Conservation (phyloP, 1,284 basidiomycete genomes). For the Mrakiaceae sp. region DNA sequence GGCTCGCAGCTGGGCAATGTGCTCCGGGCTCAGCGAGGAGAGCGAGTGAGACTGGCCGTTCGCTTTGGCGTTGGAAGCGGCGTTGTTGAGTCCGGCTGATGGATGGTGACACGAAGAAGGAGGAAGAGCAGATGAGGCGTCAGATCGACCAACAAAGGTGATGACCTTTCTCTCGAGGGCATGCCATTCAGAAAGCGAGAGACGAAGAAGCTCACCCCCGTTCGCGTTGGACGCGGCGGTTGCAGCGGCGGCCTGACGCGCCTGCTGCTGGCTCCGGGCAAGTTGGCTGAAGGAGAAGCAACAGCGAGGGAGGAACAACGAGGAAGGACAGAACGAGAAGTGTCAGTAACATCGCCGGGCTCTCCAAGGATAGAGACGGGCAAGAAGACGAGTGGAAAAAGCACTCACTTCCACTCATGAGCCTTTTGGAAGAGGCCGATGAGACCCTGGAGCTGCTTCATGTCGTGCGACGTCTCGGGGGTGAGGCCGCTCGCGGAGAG, state of each 20-base stretch:
- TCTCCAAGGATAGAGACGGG: neutral
- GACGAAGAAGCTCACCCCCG: too few relatives aligned
- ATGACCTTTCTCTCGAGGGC: neutral
- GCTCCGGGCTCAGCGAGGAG: constrained; percentile 53
- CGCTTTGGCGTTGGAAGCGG: constrained; percentile 36
- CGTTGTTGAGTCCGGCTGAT: constrained; percentile 14
- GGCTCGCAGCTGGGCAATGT: constrained; percentile 70
- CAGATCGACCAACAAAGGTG: neutral
- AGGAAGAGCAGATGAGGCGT: neutral
- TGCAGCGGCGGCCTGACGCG: too few relatives aligned
- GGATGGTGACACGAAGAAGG: constrained; percentile 17
- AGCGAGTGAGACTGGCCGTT: too few relatives aligned
- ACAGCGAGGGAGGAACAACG: constrained; percentile 16
- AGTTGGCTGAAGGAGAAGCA: too few relatives aligned
- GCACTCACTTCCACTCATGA: constrained; percentile 25
- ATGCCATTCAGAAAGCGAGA: neutral
- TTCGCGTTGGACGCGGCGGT: too few relatives aligned
- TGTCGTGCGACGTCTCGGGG: constrained; percentile 27
- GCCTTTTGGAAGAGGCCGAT: constrained; percentile 27
- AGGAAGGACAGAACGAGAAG: constrained; percentile 20
- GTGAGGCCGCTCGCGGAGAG: constrained; percentile 28
- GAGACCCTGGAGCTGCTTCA: constrained; percentile 25
- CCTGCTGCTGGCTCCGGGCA: too few relatives aligned
- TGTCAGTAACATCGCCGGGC: too few relatives aligned
- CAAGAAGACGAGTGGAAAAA: neutral